Evolutionary conservation across 768 basidiomycete genomes (phyloP), one percentile per base, ranked within the genome.

Genomic region (Rhodotorula paludigena): DNA sequence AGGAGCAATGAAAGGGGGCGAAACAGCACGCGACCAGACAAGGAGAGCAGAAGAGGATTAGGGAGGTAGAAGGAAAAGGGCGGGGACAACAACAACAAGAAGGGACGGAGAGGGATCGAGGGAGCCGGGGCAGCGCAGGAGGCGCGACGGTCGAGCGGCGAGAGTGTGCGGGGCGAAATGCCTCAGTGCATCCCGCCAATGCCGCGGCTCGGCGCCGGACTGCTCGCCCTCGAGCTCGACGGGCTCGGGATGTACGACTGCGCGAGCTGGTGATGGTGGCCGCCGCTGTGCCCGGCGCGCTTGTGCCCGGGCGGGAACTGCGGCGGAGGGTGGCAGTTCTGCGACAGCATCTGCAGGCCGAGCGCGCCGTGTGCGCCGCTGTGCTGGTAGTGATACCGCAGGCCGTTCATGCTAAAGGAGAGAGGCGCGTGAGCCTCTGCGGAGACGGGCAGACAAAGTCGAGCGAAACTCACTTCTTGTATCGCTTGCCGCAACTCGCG

Each of bases 371-470:
- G 96, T 49, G 92, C 91, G 18, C 93, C 94, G 30, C 89, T 89
- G 79, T 98, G 94, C 78, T 92, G 89, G 77, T 97, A 98, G 79
- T 98, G 94, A 71, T 98, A 98, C 75, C 89, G 80, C 69, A 97
- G 80, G 0, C 94, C 94, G 78, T 97, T 97, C 92, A 97, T 94
- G 77, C 73, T 76, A 28, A n/a, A 57, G 28, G n/a, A 33, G 30
- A 36, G 2, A 4, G 33, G 32, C 33, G 33, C 30, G 30, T 8
- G 18, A 36, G 35, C 35, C 48, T 58, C 57, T 45, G 32, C 45
- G 23, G 8, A 23, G 35, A 28, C 18, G 20, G 16, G n/a, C 23
- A 33, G 8, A n/a, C 2, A n/a, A 15, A 28, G 52, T 52, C 20
- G 21, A 35, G n/a, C 3, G 21, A 5, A 33, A 70, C 74, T 39